Conservation (phyloP, 2,329 filamentous ascomycete genomes). For the Daldinia sp. region DNA sequence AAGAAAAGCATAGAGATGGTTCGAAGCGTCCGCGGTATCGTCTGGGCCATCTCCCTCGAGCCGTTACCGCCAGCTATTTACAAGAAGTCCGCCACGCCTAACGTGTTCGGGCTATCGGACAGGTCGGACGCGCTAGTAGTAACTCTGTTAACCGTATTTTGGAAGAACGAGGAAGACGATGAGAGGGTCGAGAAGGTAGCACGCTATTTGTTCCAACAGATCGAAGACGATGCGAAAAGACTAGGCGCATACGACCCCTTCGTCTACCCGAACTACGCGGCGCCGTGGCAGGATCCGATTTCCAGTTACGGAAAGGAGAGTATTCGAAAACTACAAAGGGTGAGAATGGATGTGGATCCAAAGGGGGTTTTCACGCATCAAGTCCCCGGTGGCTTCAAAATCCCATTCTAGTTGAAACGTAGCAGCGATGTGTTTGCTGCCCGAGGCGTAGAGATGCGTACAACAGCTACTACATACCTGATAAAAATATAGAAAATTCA, state of each 20-base stretch:
- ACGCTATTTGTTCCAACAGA: conserved; percentile 1
- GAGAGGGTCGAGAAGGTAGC: conserved; percentile 10
- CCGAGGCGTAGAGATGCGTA: background rate
- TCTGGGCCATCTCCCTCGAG: conserved; percentile 27
- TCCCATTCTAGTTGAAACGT: background rate
- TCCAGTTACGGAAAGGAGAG: conserved; percentile 32
- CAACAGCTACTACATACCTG: background rate
- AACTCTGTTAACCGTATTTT: conserved; percentile 4
- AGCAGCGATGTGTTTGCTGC: background rate
- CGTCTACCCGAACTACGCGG: conserved; percentile 37
- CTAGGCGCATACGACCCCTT: conserved; percentile 33
- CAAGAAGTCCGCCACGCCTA: background rate
- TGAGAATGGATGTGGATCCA: conserved; percentile 25
- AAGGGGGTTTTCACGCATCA: conserved; percentile 23
- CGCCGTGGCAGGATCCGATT: conserved; percentile 33
- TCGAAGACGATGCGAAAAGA: conserved; percentile 15
- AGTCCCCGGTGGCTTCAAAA: conserved; percentile 37
- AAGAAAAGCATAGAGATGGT: conserved; percentile 11
- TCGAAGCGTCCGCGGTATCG: conserved; percentile 12
- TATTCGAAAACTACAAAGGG: conserved; percentile 11
- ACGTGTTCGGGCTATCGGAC: conserved; percentile 20
- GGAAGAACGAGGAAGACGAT: conserved; percentile 14
- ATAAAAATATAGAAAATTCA: background rate
- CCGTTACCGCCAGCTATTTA: conserved; percentile 34
- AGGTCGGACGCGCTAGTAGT: conserved; percentile 17